Conservation (phyloP, 257 asterid species). For the Dorcoceras hygrometricum region DNA sequence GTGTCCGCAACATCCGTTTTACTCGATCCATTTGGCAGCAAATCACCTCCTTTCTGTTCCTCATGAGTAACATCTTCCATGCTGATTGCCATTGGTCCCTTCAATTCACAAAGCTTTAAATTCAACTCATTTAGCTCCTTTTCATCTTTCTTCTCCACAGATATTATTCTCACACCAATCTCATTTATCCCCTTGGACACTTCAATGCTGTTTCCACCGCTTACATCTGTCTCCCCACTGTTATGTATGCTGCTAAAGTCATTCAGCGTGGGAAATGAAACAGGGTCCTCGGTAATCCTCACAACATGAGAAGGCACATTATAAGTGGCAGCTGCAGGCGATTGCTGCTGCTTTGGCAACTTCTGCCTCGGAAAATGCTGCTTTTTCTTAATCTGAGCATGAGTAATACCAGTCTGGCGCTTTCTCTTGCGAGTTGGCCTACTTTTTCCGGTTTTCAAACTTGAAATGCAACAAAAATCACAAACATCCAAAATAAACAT, state of each 20-base stretch:
- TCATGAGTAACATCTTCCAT: slow-evolving; percentile 30
- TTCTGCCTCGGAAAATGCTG: slow-evolving; percentile 19
- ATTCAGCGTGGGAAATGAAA: slow-evolving; percentile 31
- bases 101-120: slow-evolving; percentile 62
- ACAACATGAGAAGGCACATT: slow-evolving; percentile 47
- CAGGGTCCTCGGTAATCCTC: slow-evolving; percentile 35
- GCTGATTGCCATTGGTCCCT: slow-evolving; percentile 32
- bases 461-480: slow-evolving; percentile 32
- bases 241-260: slow-evolving; percentile 24
- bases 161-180: slow-evolving; percentile 33
- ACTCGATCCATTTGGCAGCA: slow-evolving; percentile 35
- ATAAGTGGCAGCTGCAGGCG: slow-evolving; percentile 50
- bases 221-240: slow-evolving; percentile 30
- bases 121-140: slow-evolving; percentile 49
- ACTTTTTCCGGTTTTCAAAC: slow-evolving; percentile 54
- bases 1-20: slow-evolving; percentile 40
- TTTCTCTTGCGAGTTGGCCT: slow-evolving; percentile 63
- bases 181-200: slow-evolving; percentile 38
- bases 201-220: slow-evolving; percentile 30
- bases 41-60: slow-evolving; percentile 30
- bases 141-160: slow-evolving; percentile 31
- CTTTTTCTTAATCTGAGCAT: slow-evolving; percentile 60
- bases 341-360: slow-evolving; percentile 34
- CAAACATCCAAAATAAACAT: slow-evolving; percentile 21
- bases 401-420: slow-evolving; percentile 54